phyloP scores from a whole-genome alignment of 2,329 filamentous ascomycete genomes.

The Colletotrichum phormii region DNA sequence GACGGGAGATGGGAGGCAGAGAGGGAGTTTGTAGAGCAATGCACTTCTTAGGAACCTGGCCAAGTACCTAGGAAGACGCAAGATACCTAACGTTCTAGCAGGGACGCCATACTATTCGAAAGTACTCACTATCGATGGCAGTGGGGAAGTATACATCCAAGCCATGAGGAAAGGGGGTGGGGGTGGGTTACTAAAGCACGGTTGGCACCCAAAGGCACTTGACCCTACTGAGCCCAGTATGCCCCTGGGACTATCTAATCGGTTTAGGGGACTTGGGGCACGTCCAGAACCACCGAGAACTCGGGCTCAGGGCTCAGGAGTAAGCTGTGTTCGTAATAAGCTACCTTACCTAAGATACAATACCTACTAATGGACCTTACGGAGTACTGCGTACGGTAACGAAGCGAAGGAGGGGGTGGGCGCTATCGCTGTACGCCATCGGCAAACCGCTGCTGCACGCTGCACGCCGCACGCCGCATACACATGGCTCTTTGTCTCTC shows the following conservation, averaged over 20 bases:
- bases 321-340: neutral
- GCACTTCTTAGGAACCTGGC: neutral
- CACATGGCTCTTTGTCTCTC: neutral
- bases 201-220: neutral
- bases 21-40: neutral
- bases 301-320: neutral
- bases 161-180: neutral
- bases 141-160: neutral
- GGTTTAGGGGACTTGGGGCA: conserved; percentile 4
- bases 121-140: neutral
- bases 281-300: neutral
- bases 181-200: neutral
- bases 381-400: neutral
- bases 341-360: neutral
- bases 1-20: conserved; percentile 12
- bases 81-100: neutral
- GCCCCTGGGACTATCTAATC: neutral
- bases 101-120: neutral
- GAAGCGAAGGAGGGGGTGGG: neutral
- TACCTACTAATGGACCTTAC: no score
- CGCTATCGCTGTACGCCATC: neutral
- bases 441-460: neutral
- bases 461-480: neutral
- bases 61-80: neutral
- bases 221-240: neutral